phyloP scores from a whole-genome alignment of 2,329 filamentous ascomycete genomes.

The Hansfordia pulvinata region DNA sequence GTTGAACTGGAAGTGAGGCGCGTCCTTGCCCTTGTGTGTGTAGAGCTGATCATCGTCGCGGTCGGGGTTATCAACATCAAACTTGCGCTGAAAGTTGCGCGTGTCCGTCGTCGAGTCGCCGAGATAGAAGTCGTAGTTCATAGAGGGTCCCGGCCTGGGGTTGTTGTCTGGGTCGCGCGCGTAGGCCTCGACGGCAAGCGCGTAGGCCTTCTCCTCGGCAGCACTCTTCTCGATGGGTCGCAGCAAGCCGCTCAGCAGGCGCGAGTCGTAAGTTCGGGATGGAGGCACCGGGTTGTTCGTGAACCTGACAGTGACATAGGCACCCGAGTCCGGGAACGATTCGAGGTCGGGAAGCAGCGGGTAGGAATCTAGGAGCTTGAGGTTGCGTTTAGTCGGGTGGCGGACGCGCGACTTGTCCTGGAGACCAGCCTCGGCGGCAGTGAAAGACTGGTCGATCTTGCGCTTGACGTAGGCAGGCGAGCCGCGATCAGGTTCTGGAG shows the following conservation, averaged over 20 bases:
- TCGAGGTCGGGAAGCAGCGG: slow-evolving; percentile 53
- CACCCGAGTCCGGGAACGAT: slow-evolving; percentile 56
- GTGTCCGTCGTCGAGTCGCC: slow-evolving; percentile 32
- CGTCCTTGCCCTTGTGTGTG: slow-evolving; percentile 29
- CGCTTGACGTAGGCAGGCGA: slow-evolving; percentile 53
- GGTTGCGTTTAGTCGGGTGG: slow-evolving; percentile 43
- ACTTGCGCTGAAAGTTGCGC: slow-evolving; percentile 44
- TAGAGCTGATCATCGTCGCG: slow-evolving; percentile 41
- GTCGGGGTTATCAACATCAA: slow-evolving; percentile 42
- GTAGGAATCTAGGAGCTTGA: slow-evolving; percentile 44
- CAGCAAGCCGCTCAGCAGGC: slow-evolving; percentile 47
- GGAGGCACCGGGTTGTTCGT: slow-evolving; percentile 47
- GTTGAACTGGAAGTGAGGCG: slow-evolving; percentile 44
- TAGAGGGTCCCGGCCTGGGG: slow-evolving; percentile 40
- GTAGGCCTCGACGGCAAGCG: slow-evolving; percentile 35
- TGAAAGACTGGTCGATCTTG: slow-evolving; percentile 52
- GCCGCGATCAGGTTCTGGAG: slow-evolving; percentile 45
- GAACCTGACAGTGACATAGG: slow-evolving; percentile 59
- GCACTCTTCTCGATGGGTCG: slow-evolving; percentile 42
- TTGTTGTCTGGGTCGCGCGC: slow-evolving; percentile 41
- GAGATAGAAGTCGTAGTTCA: slow-evolving; percentile 57
- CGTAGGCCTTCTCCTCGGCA: slow-evolving; percentile 37
- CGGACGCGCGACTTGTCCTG: slow-evolving; percentile 38
- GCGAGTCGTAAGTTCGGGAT: slow-evolving; percentile 39
- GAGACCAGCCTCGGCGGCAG: slow-evolving; percentile 36